Percentiles rank a stretch among this genome's conserved stretches.
These are phyloP conservation scores for Clavispora carvajalis DNA, from an alignment of 805 yeast species.

Conservation along the genomic window DNA sequence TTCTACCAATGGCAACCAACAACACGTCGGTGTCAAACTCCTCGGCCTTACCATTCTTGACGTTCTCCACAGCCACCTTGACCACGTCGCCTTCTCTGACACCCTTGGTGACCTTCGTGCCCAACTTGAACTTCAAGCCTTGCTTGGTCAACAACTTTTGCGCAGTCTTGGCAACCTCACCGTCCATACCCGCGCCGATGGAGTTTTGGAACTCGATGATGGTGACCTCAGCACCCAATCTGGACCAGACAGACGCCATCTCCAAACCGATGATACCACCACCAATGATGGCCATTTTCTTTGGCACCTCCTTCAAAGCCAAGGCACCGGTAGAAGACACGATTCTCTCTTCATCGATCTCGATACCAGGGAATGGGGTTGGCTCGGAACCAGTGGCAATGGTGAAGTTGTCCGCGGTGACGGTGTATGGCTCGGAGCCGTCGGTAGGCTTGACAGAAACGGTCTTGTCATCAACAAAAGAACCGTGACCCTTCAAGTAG, in stretches of 20 bases:
- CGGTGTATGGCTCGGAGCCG: conserved; percentile 63
- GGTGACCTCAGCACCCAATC: conserved; percentile 94
- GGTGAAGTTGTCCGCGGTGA: conserved; percentile 82
- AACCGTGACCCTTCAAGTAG: conserved; percentile 90
- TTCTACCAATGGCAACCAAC: conserved; percentile 97
- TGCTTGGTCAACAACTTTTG: conserved; percentile 91
- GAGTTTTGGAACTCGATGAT: conserved; percentile 85
- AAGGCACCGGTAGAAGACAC: conserved; percentile 94
- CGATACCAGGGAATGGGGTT: conserved; percentile 97
- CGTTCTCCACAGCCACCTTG: conserved; percentile 81
- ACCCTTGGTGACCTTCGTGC: conserved; percentile 87
- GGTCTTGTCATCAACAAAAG: conserved; percentile 76
- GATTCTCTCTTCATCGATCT: conserved; percentile 93
- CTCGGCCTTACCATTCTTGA: conserved; percentile 78
- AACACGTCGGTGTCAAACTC: conserved; percentile 84
- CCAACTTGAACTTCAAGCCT: conserved; percentile 88
- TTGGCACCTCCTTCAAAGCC: conserved; percentile 82
- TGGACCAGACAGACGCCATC: conserved; percentile 97
- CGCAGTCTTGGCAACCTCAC: conserved; percentile 84
- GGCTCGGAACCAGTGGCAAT: conserved; percentile 99
- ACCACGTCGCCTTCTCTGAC: conserved; percentile 85
- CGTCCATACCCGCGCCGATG: conserved; percentile 98
- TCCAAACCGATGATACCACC: conserved; percentile 99
- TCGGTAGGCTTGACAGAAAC: conserved; percentile 81
- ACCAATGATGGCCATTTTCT: conserved; percentile 88